A percentile compares a stretch with the other conserved stretches of the same genome.
phyloP scores from a whole-genome alignment of 2,329 filamentous ascomycete genomes.

The Parastagonospora avenae region DNA sequence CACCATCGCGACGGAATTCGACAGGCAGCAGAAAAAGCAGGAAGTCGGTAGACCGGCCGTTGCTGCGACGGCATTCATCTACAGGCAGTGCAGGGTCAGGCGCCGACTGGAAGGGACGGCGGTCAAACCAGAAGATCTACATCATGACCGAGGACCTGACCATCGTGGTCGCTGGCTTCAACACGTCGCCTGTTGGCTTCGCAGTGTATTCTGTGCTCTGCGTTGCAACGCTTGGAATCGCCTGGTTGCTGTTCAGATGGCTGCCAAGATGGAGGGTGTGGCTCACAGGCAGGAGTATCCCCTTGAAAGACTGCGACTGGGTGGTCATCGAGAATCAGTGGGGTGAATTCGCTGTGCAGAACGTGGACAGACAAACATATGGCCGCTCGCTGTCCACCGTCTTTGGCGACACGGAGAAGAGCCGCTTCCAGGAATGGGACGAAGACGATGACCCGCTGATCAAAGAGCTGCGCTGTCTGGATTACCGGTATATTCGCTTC shows the following conservation, averaged over 20 bases:
- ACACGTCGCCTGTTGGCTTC: slow-evolving; percentile 73
- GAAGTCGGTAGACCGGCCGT: slow-evolving; percentile 62
- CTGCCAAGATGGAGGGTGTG: slow-evolving; percentile 84
- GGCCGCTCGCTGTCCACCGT: slow-evolving; percentile 68
- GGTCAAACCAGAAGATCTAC: slow-evolving; percentile 87
- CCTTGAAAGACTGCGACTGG: slow-evolving; percentile 81
- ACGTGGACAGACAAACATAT: slow-evolving; percentile 65
- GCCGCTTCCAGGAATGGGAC: slow-evolving; percentile 69
- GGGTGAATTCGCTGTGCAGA: slow-evolving; percentile 84
- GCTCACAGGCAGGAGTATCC: slow-evolving; percentile 70
- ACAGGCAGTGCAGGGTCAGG: slow-evolving; percentile 70
- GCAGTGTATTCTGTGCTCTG: slow-evolving; percentile 73
- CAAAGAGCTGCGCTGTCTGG: slow-evolving; percentile 73
- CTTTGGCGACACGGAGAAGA: slow-evolving; percentile 71
- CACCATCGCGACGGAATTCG: slow-evolving; percentile 60
- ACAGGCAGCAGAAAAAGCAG: slow-evolving; percentile 63
- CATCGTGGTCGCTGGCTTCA: slow-evolving; percentile 90
- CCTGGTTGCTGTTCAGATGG: slow-evolving; percentile 87
- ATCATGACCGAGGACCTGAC: slow-evolving; percentile 93
- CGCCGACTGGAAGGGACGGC: slow-evolving; percentile 61
- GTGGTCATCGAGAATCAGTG: slow-evolving; percentile 97
- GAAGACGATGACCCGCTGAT: slow-evolving; percentile 78
- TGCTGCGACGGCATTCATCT: slow-evolving; percentile 75
- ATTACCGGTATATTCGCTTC: slow-evolving; percentile 94
- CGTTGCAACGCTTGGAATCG: slow-evolving; percentile 73